These are phyloP conservation scores for Neurospora sp. DNA, from an alignment of 495 filamentous ascomycete species.

Conservation along the genomic window DNA sequence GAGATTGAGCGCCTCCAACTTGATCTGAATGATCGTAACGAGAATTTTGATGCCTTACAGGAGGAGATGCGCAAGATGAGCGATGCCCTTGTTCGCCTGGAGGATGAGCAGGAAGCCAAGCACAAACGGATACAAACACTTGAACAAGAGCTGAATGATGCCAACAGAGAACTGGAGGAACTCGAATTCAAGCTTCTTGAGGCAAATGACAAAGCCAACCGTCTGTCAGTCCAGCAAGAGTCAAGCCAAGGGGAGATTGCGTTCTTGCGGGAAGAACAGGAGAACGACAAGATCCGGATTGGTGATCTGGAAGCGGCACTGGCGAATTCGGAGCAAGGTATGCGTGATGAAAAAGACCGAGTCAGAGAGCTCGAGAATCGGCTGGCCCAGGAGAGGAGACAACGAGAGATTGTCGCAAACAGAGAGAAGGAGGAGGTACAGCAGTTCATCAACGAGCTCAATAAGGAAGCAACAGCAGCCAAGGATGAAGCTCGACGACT, in stretches of 20 bases:
- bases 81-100: constrained; percentile 72
- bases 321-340: constrained; percentile 57
- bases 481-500: constrained; percentile 82
- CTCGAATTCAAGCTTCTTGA: constrained; percentile 68
- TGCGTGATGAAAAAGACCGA: constrained; percentile 75
- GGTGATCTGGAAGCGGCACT: constrained; percentile 78
- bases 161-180: constrained; percentile 66
- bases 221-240: constrained; percentile 82
- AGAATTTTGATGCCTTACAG: constrained; percentile 77
- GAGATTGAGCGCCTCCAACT: constrained; percentile 62
- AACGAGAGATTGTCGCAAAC: constrained; percentile 75
- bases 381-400: constrained; percentile 67
- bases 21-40: constrained; percentile 60
- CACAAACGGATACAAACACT: constrained; percentile 54
- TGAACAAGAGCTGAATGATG: constrained; percentile 63
- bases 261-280: constrained; percentile 94
- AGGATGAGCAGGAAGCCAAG: constrained; percentile 72
- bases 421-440: constrained; percentile 78
- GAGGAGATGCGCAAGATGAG: constrained; percentile 85
- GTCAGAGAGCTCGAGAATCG: constrained; percentile 67
- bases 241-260: constrained; percentile 86
- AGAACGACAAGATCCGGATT: constrained; percentile 95
- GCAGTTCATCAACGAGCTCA: constrained; percentile 70
- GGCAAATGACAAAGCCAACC: constrained; percentile 72
- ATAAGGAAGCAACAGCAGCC: constrained; percentile 63